phyloP scores from a whole-genome alignment of 2,329 filamentous ascomycete genomes.

The Cladosporium colombiae region DNA sequence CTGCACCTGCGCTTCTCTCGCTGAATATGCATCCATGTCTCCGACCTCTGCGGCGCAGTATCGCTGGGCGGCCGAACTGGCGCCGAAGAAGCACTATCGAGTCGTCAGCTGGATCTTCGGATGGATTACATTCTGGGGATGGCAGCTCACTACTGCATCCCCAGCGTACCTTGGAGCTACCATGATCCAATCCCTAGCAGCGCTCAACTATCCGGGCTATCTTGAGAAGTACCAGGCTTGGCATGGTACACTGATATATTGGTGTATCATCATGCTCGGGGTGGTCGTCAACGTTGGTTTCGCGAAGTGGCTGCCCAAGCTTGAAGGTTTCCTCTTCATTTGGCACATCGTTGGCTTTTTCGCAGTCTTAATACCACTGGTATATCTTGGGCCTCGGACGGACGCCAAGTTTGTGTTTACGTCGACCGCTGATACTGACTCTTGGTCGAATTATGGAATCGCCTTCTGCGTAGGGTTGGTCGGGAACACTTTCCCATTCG shows the following conservation, averaged over 20 bases:
- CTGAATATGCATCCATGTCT: slow-evolving; percentile 40
- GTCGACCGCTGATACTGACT: neutral
- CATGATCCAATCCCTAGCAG: slow-evolving; percentile 26
- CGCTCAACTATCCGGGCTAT: slow-evolving; percentile 36
- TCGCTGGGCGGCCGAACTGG: slow-evolving; percentile 47
- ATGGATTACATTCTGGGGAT: slow-evolving; percentile 45
- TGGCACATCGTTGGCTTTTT: slow-evolving; percentile 13
- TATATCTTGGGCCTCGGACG: slow-evolving; percentile 14
- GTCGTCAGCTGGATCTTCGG: slow-evolving; percentile 48
- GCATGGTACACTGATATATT: slow-evolving; percentile 20
- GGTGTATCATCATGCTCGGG: slow-evolving; percentile 12
- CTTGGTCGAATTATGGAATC: slow-evolving; percentile 15
- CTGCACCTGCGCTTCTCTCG: neutral
- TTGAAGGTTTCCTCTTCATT: slow-evolving; percentile 38
- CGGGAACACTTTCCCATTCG: slow-evolving; percentile 9
- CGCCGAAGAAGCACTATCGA: slow-evolving; percentile 43
- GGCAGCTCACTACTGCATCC: slow-evolving; percentile 17
- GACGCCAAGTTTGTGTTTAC: neutral
- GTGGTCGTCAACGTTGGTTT: slow-evolving; percentile 13
- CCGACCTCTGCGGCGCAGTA: slow-evolving; percentile 42
- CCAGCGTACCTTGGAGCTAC: slow-evolving; percentile 21
- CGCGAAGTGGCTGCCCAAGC: slow-evolving; percentile 20
- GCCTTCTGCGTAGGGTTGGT: slow-evolving; percentile 21
- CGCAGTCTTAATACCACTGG: slow-evolving; percentile 10
- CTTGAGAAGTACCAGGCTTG: slow-evolving; percentile 2